Evolutionary conservation across 2,329 filamentous ascomycete genomes (phyloP).

Genomic region (Hypoxylon sp.): DNA sequence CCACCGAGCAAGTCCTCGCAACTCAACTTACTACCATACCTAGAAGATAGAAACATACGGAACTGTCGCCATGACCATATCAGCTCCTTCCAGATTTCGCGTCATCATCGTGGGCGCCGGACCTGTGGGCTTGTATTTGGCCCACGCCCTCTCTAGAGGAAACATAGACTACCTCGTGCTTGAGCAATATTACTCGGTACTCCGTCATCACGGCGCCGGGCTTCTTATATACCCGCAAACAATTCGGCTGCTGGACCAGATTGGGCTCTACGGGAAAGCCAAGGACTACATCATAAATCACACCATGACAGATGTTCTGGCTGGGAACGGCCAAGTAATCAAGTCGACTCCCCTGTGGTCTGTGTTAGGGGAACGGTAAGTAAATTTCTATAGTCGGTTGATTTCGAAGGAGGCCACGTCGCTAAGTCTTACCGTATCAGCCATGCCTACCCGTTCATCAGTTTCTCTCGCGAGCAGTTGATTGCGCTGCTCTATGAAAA

Average conservation of each 20-base stretch:
- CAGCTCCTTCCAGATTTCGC: background rate
- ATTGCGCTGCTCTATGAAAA: constrained; percentile 7
- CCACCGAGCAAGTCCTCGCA: too few relatives aligned
- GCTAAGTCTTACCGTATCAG: constrained; percentile 1
- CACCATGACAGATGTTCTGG: constrained; percentile 10
- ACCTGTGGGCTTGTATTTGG: too few relatives aligned
- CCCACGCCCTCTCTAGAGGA: constrained; percentile 5
- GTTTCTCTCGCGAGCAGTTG: constrained; percentile 1
- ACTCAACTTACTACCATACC: too few relatives aligned
- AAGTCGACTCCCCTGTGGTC: constrained; percentile 15
- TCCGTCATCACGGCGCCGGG: constrained; percentile 4
- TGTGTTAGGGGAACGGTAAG: constrained; percentile 6
- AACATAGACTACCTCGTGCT: constrained; percentile 9
- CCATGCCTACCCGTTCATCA: background rate
- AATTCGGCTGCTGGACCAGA: constrained; percentile 8
- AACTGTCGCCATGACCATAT: too few relatives aligned
- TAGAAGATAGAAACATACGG: too few relatives aligned
- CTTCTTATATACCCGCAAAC: constrained; percentile 7
- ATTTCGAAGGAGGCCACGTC: background rate
- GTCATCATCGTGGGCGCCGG: too few relatives aligned
- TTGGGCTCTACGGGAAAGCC: constrained; percentile 13
- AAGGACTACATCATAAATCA: constrained; percentile 14
- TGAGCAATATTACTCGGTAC: constrained; percentile 1
- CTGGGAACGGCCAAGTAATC: constrained; percentile 8
- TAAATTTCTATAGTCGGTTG: background rate